Evolutionary conservation across 495 filamentous ascomycete genomes (phyloP).

Genomic region (Penicillium canescens): DNA sequence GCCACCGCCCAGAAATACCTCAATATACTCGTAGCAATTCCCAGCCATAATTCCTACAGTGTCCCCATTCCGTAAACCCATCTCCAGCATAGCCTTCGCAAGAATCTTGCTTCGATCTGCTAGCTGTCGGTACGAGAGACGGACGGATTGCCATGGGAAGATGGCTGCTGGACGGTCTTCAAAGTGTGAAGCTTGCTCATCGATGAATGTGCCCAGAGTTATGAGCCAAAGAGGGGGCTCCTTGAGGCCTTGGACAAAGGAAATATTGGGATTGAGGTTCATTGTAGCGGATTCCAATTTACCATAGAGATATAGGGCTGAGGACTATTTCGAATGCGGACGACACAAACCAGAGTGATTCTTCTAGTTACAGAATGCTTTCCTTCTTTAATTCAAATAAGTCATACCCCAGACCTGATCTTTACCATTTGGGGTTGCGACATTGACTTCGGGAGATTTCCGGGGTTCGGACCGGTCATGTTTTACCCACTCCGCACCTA

Average conservation of each 20-base stretch:
- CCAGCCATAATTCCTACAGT: slow-evolving; percentile 28
- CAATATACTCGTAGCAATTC: slow-evolving; percentile 26
- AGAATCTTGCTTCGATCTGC: slow-evolving; percentile 17
- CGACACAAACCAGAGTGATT: too few species aligned
- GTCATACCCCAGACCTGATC: too few species aligned
- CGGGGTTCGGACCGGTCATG: slow-evolving; percentile 7
- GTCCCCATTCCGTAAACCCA: slow-evolving; percentile 22
- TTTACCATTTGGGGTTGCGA: too few species aligned
- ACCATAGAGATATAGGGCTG: too few species aligned
- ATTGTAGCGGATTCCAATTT: neutral
- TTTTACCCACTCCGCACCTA: neutral
- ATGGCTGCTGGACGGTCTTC: slow-evolving; percentile 11
- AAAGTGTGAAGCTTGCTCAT: slow-evolving; percentile 14
- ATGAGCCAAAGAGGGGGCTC: slow-evolving; percentile 15
- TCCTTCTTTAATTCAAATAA: neutral
- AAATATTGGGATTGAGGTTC: slow-evolving; percentile 1
- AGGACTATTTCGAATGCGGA: too few species aligned
- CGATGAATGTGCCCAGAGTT: slow-evolving; percentile 19
- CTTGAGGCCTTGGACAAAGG: slow-evolving; percentile 17
- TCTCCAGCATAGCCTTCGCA: slow-evolving; percentile 16
- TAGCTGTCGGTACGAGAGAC: slow-evolving; percentile 21
- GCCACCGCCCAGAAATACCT: slow-evolving; percentile 22
- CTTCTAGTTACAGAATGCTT: neutral
- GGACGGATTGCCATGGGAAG: slow-evolving; percentile 22
- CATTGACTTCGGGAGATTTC: neutral